These are phyloP conservation scores for Aspergillus sojae DNA, from an alignment of 2,329 filamentous ascomycete genomes.

Conservation along the genomic window DNA sequence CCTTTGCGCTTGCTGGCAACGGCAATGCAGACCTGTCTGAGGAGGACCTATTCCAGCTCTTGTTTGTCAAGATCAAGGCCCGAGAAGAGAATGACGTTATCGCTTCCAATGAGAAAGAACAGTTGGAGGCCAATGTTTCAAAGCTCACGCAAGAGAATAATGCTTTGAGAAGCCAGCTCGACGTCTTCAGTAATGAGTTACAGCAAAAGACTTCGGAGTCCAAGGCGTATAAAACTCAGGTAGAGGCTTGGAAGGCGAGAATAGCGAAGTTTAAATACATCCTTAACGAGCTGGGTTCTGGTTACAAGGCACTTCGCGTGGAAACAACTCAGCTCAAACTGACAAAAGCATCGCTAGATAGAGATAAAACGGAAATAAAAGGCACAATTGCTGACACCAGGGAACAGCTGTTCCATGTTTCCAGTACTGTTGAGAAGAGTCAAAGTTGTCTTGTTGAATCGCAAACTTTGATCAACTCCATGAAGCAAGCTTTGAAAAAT, in stretches of 20 bases:
- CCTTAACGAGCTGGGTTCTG: constrained; percentile 37
- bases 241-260: constrained; percentile 39
- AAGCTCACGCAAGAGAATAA: constrained; percentile 33
- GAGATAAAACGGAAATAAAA: constrained; percentile 29
- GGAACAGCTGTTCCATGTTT: constrained; percentile 20
- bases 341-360: constrained; percentile 24
- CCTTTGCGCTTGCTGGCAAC: background rate
- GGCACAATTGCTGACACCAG: constrained; percentile 28
- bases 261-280: constrained; percentile 35
- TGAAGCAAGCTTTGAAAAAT: constrained; percentile 30
- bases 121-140: constrained; percentile 30
- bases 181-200: constrained; percentile 19
- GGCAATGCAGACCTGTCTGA: constrained; percentile 28
- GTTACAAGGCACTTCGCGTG: constrained; percentile 34
- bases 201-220: constrained; percentile 25
- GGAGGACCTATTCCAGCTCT: constrained; percentile 39
- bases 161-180: constrained; percentile 27
- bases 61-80: constrained; percentile 36
- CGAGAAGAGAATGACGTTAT: constrained; percentile 37
- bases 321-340: constrained; percentile 33
- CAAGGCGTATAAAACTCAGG: constrained; percentile 23
- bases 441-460: constrained; percentile 23
- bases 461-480: constrained; percentile 17
- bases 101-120: constrained; percentile 23
- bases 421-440: constrained; percentile 21